These are phyloP conservation scores for Cyberlindnera maclurae DNA, from an alignment of 805 yeast species.

Conservation along the genomic window DNA sequence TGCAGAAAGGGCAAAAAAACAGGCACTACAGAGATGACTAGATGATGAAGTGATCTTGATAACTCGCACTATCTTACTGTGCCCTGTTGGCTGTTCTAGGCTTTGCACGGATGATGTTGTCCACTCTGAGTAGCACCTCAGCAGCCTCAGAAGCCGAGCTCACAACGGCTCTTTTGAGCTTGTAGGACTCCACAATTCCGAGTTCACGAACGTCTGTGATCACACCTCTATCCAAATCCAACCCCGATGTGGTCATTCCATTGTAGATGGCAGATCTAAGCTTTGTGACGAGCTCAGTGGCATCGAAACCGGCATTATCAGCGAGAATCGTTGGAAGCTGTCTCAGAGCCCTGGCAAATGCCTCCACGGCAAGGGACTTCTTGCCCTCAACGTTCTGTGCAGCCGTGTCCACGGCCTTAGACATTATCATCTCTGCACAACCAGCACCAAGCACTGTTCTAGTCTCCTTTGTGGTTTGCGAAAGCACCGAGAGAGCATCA, in stretches of 20 bases:
- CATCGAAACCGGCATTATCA: constrained; percentile 95
- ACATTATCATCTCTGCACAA: constrained; percentile 90
- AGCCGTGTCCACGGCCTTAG: constrained; percentile 95
- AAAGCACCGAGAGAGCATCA: constrained; percentile 91
- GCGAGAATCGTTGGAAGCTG: constrained; percentile 93
- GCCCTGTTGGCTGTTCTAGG: constrained; percentile 95
- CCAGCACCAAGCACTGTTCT: constrained; percentile 84
- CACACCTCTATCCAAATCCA: constrained; percentile 76
- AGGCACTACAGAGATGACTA: too few relatives aligned
- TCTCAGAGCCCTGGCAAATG: constrained; percentile 89
- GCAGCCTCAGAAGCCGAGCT: constrained; percentile 97
- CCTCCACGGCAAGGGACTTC: constrained; percentile 88
- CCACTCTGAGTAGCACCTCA: constrained; percentile 91
- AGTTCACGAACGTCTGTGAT: constrained; percentile 92
- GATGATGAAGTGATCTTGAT: constrained; percentile 18
- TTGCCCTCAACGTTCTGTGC: constrained; percentile 93
- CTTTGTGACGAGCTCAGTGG: constrained; percentile 85
- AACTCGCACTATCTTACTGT: constrained; percentile 1
- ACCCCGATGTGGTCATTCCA: constrained; percentile 88
- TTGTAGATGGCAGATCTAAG: constrained; percentile 78
- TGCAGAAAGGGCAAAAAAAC: too few relatives aligned
- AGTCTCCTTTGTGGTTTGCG: constrained; percentile 90
- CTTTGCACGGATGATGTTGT: constrained; percentile 92
- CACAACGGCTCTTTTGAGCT: constrained; percentile 89
- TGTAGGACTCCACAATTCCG: constrained; percentile 90